A percentile compares a stretch with the other conserved stretches of the same genome.
Conservation (phyloP, 108 stramenopile genomes). For the Schizochytrium sp. region DNA sequence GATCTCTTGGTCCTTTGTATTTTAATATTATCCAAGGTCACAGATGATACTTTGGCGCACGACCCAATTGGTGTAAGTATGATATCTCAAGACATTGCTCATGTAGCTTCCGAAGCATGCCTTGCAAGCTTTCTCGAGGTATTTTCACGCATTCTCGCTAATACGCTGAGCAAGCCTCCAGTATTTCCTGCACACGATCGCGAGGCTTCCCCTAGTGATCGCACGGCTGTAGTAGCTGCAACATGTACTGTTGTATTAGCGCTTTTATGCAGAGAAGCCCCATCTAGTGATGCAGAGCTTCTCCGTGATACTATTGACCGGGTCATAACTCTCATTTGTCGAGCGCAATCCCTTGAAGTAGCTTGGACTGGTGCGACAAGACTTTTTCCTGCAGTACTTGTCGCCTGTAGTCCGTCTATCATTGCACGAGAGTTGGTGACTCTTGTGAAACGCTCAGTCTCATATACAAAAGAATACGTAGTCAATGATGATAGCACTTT, state of each 20-base stretch:
- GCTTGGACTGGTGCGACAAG: neutral
- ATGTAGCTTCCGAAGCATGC: neutral
- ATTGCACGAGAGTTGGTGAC: neutral
- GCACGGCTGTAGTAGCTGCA: slow-evolving; percentile 1
- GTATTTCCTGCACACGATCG: neutral
- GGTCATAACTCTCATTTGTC: neutral
- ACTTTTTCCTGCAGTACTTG: neutral
- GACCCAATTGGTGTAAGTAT: slow-evolving; percentile 8
- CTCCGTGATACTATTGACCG: neutral
- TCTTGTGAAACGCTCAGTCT: neutral
- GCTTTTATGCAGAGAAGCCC: neutral
- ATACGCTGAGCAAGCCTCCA: neutral
- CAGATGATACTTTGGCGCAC: slow-evolving; percentile 6
- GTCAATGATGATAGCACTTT: neutral
- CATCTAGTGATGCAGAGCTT: neutral
- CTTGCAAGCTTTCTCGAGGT: slow-evolving; percentile 14
- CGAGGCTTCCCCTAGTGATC: slow-evolving; percentile 4
- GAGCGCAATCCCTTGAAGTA: neutral
- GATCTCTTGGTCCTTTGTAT: slow-evolving; percentile 23
- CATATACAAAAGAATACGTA: neutral
- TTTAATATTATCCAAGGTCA: neutral
- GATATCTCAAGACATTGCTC: neutral
- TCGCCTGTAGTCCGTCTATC: neutral
- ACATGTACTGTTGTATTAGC: neutral
- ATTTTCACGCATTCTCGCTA: slow-evolving; percentile 5